A percentile compares a stretch with the other conserved stretches of the same genome.
phyloP scores from a whole-genome alignment of 768 basidiomycete genomes.

The Podaxis sp. region DNA sequence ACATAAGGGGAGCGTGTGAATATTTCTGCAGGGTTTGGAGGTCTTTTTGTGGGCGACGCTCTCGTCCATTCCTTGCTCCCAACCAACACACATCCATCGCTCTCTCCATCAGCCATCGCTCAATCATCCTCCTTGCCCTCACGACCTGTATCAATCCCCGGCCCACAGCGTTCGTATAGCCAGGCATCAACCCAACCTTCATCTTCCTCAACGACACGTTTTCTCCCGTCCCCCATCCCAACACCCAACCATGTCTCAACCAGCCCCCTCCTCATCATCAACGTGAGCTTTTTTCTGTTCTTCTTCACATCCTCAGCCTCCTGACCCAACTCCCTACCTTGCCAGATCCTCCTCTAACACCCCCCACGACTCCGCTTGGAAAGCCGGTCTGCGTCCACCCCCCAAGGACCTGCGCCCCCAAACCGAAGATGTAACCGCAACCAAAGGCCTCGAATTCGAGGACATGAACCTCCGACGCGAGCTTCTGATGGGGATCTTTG shows the following conservation, averaged over 20 bases:
- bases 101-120: neutral
- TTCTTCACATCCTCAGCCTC: neutral
- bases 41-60: constrained; percentile 1
- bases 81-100: constrained; percentile 1
- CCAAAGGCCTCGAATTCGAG: constrained; percentile 94
- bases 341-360: constrained; percentile 30
- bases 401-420: constrained; percentile 93
- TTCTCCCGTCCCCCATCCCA: neutral
- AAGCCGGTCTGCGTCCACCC: constrained; percentile 74
- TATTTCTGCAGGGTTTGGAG: neutral
- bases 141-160: neutral
- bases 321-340: neutral
- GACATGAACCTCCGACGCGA: constrained; percentile 91
- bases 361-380: constrained; percentile 56
- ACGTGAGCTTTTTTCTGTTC: constrained; percentile 21
- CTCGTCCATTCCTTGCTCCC: constrained; percentile 2
- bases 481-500: constrained; percentile 99
- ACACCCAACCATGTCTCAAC: constrained; percentile 27
- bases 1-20: constrained; percentile 14
- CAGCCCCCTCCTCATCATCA: constrained; percentile 30
- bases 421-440: constrained; percentile 94
- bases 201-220: constrained; percentile 6
- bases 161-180: neutral
- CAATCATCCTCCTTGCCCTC: neutral
- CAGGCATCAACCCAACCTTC: neutral